Evolutionary conservation across 257 asterid genomes (phyloP).

Genomic region (Primulina huaijiensis): DNA sequence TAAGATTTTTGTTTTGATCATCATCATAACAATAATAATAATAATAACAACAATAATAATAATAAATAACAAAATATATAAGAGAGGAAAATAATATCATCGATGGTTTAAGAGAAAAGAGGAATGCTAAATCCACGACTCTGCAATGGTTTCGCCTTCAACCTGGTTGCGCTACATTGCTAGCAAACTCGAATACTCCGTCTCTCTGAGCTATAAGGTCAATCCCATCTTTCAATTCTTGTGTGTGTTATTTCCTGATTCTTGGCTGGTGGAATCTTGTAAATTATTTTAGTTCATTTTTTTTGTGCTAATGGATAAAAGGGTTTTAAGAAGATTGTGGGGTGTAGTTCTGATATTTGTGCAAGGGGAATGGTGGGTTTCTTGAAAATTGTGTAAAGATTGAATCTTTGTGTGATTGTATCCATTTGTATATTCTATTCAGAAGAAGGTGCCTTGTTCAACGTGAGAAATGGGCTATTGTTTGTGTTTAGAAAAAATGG

Average conservation of each 20-base stretch:
- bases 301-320: not conserved
- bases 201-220: conserved; percentile 52
- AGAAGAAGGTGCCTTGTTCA: not conserved
- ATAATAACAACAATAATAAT: too few species aligned
- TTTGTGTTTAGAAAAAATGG: not conserved
- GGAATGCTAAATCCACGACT: too few species aligned
- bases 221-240: not conserved
- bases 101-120: too few species aligned
- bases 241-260: conserved; percentile 2
- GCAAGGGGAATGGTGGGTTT: conserved; percentile 16
- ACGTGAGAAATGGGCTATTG: not conserved
- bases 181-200: conserved; percentile 53
- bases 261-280: not conserved
- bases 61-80: too few species aligned
- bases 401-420: not conserved
- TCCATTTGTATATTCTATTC: not conserved
- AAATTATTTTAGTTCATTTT: not conserved
- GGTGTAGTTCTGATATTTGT: not conserved
- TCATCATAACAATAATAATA: too few species aligned
- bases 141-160: conserved; percentile 56
- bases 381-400: not conserved
- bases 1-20: too few species aligned
- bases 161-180: conserved; percentile 62
- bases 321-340: not conserved
- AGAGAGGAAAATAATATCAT: too few species aligned